Base-by-base conservation (phyloP, 768 basidiomycete genomes). In the Leccinum olivaceopallidum region DNA sequence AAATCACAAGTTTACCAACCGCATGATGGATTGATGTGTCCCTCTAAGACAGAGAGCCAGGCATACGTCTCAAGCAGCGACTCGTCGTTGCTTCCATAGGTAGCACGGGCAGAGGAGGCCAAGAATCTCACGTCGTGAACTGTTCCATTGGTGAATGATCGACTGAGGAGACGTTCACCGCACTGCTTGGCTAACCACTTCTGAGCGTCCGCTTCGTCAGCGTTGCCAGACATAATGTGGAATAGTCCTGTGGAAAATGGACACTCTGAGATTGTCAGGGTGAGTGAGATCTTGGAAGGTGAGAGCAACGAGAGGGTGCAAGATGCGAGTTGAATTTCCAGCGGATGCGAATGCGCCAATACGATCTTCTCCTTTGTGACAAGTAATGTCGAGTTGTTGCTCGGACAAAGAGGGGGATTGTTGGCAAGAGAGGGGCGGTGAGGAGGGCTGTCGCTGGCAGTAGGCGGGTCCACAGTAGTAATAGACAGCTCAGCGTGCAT, bases 71-170 rank as follows among this genome's bases (percentile, higher is more conserved):
- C 58, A 8, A 53, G 39, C 22, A 37, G 22, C 13, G 37, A 39
- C 6, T 30, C 37, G 10, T 30, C 37, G 10, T 36, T 22, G 16
- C 32, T 16, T 5, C 47, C 55, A 30, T 39, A 55, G 22, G 53
- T 9, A 53, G 54, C 16, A 3, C 57, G 58, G 5, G 47, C 36
- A 59, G 59, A 48, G 20, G 2, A 22, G 30, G 66, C 22, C 55
- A 70, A 26, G 61, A 70, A 69, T 12, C 57, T 65, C n/a, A 68
- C 58, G 20, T 65, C 66, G 20, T 60, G 62, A 14, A 61, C 53
- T 20, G 44, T 65, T 36, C 68, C 68, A 5, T 60, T 68, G 10
- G 57, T 16, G 10, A 70, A 63, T 22, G 60, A 68, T 49, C 20
- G 60, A 50, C 52, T 49, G 5, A 70, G 26, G 39, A 61, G 26